Conservation (phyloP, 495 filamentous ascomycete species). For the Aspergillus sclerotiicarbonarius region DNA sequence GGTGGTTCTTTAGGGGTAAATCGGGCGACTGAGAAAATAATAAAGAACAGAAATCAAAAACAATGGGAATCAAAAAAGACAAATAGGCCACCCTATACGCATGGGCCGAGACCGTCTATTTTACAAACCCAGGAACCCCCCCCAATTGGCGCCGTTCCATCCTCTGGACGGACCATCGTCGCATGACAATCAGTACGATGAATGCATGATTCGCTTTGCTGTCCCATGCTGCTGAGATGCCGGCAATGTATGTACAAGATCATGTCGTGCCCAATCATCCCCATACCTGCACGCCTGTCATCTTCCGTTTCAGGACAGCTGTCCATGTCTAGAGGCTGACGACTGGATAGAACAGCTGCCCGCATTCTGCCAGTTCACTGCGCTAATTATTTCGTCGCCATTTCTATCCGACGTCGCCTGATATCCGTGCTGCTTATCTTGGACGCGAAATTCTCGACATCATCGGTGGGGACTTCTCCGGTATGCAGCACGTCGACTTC, state of each 20-base stretch:
- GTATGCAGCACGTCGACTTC: slow-evolving; percentile 89
- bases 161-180: background rate
- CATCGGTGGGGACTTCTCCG: slow-evolving; percentile 50
- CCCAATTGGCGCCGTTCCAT: background rate
- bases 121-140: background rate
- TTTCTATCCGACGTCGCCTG: slow-evolving; percentile 49
- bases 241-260: background rate
- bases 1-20: too few relatives aligned
- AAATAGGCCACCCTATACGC: slow-evolving; percentile 6
- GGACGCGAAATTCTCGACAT: slow-evolving; percentile 59
- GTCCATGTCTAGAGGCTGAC: background rate
- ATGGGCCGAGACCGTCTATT: background rate
- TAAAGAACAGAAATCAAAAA: background rate
- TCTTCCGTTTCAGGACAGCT: slow-evolving; percentile 1
- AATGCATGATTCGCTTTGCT: background rate
- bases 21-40: background rate
- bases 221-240: background rate
- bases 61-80: background rate
- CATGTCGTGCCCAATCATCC: background rate
- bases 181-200: background rate
- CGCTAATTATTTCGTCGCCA: slow-evolving; percentile 29
- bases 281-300: background rate
- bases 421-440: slow-evolving; percentile 91
- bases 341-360: slow-evolving; percentile 1
- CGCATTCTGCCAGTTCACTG: background rate